Evolutionary conservation across 2,329 filamentous ascomycete species (phyloP).

Genomic region (Lasiodiplodia citricola): DNA sequence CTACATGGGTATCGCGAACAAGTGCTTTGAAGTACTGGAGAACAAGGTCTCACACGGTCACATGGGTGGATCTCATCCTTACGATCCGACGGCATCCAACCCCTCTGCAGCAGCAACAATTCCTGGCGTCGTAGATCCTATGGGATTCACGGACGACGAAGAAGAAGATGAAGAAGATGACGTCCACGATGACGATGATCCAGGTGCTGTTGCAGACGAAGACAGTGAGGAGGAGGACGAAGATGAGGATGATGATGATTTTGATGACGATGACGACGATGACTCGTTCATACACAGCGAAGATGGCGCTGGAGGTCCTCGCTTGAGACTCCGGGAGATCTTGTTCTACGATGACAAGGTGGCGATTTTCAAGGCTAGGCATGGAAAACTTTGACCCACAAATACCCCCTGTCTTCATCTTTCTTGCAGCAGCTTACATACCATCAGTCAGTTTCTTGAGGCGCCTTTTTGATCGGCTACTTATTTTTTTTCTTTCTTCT

Average conservation of each 20-base stretch:
- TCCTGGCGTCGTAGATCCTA: slow-evolving; percentile 17
- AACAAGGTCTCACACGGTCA: slow-evolving; percentile 55
- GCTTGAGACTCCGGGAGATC: slow-evolving; percentile 75
- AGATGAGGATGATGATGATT: slow-evolving; percentile 57
- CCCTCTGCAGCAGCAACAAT: slow-evolving; percentile 8
- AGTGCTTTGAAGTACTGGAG: slow-evolving; percentile 84
- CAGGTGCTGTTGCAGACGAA: slow-evolving; percentile 40
- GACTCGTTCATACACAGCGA: slow-evolving; percentile 54
- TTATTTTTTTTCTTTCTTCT: background rate
- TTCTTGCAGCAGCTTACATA: slow-evolving; percentile 13
- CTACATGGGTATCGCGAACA: slow-evolving; percentile 76
- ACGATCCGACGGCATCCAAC: slow-evolving; percentile 26
- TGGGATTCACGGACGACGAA: slow-evolving; percentile 27
- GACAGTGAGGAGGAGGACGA: slow-evolving; percentile 49
- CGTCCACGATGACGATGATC: slow-evolving; percentile 44
- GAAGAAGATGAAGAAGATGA: slow-evolving; percentile 25
- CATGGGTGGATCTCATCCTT: slow-evolving; percentile 30
- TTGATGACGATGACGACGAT: slow-evolving; percentile 50
- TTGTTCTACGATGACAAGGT: slow-evolving; percentile 85
- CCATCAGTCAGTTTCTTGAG: slow-evolving; percentile 4
- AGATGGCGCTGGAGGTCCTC: slow-evolving; percentile 52
- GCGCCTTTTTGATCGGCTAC: background rate
- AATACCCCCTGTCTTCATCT: background rate
- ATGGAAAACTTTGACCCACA: slow-evolving; percentile 53
- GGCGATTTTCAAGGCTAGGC: slow-evolving; percentile 77